Evolutionary conservation across 257 asterid species (phyloP).

Genomic region (Solanum chaucha): DNA sequence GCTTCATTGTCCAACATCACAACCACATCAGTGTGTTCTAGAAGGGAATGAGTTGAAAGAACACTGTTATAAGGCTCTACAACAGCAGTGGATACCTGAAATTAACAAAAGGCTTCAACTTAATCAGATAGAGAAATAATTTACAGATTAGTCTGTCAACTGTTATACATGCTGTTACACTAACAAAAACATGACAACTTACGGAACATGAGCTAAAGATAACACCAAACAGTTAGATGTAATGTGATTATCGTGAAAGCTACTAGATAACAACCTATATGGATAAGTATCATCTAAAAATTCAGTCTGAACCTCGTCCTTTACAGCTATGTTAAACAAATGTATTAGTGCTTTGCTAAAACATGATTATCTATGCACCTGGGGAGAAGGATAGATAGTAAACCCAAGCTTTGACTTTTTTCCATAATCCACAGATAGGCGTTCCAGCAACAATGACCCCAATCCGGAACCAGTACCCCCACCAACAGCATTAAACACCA

Average conservation of each 20-base stretch:
- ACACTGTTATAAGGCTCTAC: conserved; percentile 98
- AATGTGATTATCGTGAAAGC: not conserved
- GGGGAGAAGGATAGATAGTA: conserved; percentile 88
- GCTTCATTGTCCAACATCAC: conserved; percentile 90
- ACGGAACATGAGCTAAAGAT: not conserved
- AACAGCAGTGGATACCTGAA: conserved; percentile 90
- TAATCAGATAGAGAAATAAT: not conserved
- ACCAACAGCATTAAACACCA: conserved; percentile 84
- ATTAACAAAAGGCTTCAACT: not conserved
- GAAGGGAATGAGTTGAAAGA: conserved; percentile 84
- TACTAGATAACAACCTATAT: not conserved
- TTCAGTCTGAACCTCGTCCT: not conserved
- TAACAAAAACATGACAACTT: not conserved
- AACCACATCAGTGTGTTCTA: conserved; percentile 80
- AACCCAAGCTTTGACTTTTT: conserved; percentile 89
- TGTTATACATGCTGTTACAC: not conserved
- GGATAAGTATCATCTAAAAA: not conserved
- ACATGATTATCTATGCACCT: conserved; percentile 27
- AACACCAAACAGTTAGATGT: not conserved
- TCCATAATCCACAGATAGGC: conserved; percentile 80
- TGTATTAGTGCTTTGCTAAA: not conserved
- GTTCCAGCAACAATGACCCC: conserved; percentile 82
- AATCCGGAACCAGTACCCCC: conserved; percentile 95
- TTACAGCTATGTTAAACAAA: not conserved
- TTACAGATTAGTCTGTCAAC: not conserved